phyloP scores from a whole-genome alignment of 768 basidiomycete species.

The Cubamyces sp. region DNA sequence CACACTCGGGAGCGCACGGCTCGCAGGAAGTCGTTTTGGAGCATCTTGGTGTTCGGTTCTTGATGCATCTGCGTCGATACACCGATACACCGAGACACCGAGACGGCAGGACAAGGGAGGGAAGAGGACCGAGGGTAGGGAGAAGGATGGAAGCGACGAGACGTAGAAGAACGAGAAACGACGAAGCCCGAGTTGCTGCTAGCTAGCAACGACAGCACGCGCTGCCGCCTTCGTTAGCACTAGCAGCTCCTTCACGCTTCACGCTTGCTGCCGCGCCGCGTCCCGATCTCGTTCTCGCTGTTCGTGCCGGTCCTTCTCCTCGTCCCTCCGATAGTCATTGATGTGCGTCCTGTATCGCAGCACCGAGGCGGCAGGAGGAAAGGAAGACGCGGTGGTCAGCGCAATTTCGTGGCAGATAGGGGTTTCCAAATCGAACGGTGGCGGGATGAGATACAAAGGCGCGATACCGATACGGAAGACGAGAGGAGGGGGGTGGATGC shows the following conservation, averaged over 20 bases:
- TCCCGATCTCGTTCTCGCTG: neutral
- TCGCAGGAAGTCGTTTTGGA: neutral
- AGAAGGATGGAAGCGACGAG: neutral
- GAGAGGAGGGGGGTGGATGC: neutral
- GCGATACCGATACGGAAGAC: neutral
- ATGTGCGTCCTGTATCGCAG: constrained; percentile 9
- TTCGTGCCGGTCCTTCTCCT: constrained; percentile 11
- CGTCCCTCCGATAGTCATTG: constrained; percentile 10
- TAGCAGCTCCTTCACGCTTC: too few relatives aligned
- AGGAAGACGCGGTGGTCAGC: constrained; percentile 1
- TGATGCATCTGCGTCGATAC: constrained; percentile 1
- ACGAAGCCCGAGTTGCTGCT: neutral
- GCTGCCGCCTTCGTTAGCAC: neutral
- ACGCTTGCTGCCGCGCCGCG: neutral
- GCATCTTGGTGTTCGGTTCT: neutral
- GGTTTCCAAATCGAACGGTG: neutral
- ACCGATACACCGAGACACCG: neutral
- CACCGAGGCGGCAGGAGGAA: neutral
- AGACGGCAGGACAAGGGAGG: neutral
- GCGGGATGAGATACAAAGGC: too few relatives aligned
- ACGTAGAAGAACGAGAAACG: neutral
- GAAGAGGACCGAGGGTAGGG: neutral
- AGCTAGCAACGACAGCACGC: neutral
- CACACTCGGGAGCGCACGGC: neutral
- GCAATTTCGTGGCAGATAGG: neutral